Base-by-base conservation (phyloP, 208 protist species). In the Acanthamoeba divionensis region DNA sequence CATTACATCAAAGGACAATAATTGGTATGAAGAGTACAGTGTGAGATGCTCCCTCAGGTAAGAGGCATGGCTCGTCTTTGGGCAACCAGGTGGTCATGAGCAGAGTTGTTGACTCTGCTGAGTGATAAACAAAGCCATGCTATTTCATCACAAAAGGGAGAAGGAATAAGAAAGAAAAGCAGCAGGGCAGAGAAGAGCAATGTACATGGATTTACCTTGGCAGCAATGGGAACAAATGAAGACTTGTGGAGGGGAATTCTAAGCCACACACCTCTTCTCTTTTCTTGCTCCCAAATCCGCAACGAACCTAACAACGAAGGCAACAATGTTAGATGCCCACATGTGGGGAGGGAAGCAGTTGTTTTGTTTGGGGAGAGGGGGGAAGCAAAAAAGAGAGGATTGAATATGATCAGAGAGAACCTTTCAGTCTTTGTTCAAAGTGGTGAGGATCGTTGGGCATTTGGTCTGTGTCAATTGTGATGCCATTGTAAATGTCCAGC, bases 401-500 rank as follows among this genome's bases (percentile, higher is more conserved):
- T 21, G 48, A 38, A 73, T 50, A 6, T 50, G 7, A 44, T 73
- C 36, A 73, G 26, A 36, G 10, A 73, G 5, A 6, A 73, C 73
- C 73, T 0, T 10, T 9, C n/a, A 82, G 47, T 29, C 24, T 15
- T 13, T 26, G n/a, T 12, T 82, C 73, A 36, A 82, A 82, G 15
- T 0, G 6, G 47, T 26, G 5, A 10, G 73, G 50, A 1, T 82
- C 73, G 13, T 31, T n/a, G 3, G 73, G 73, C 38, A 82, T 10
- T 10, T 45, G 0, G 38, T 45, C n/a, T 15, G 48, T 0, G 10
- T 82, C 73, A 3, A 82, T 33, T 9, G 73, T 82, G 4, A 82
- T 36, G 73, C 73, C 73, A 18, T 82, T 82, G 73, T 82, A 82
- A 26, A 82, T 63, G 47, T 82, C 73, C n/a, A 82, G 13, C 73